Conservation (phyloP, 83 land plant species). For the Picea abies region DNA sequence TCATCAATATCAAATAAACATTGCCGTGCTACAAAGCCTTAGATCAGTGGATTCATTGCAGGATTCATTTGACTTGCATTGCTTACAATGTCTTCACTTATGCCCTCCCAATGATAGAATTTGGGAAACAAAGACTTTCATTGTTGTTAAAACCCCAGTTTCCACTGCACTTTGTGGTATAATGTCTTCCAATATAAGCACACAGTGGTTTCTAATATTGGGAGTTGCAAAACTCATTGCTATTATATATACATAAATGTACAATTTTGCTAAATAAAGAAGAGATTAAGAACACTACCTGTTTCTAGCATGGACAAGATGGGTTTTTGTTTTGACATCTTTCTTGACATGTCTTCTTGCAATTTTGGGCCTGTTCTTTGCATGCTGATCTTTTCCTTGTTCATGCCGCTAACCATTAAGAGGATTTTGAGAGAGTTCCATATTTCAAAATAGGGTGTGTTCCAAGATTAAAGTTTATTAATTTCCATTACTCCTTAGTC, state of each 20-base stretch:
- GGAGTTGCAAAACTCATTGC: slow-evolving; percentile 79
- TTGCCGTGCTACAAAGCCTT: slow-evolving; percentile 39
- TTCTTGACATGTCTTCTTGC: slow-evolving; percentile 67
- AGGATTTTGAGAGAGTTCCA: too few species aligned
- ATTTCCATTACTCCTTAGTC: too few species aligned
- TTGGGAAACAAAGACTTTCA: slow-evolving; percentile 68
- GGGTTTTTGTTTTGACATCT: slow-evolving; percentile 92
- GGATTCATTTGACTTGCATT: slow-evolving; percentile 50
- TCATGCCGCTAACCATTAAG: too few species aligned
- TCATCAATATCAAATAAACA: slow-evolving; percentile 35
- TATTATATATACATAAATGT: slow-evolving; percentile 60
- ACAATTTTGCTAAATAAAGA: slow-evolving; percentile 52
- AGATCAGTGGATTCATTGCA: slow-evolving; percentile 42
- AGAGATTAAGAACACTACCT: slow-evolving; percentile 45
- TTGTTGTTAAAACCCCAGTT: slow-evolving; percentile 23
- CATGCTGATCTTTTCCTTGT: too few species aligned
- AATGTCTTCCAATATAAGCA: slow-evolving; percentile 63
- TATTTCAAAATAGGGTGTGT: too few species aligned
- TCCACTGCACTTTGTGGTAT: slow-evolving; percentile 49
- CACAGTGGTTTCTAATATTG: slow-evolving; percentile 61
- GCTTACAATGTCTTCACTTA: slow-evolving; percentile 57
- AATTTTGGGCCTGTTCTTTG: slow-evolving; percentile 52
- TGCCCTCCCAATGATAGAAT: slow-evolving; percentile 48
- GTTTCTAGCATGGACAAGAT: slow-evolving; percentile 79
- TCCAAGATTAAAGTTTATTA: too few species aligned